Base-by-base conservation (phyloP, 2,329 filamentous ascomycete species). In the Colletotrichum neosansevieriae region DNA sequence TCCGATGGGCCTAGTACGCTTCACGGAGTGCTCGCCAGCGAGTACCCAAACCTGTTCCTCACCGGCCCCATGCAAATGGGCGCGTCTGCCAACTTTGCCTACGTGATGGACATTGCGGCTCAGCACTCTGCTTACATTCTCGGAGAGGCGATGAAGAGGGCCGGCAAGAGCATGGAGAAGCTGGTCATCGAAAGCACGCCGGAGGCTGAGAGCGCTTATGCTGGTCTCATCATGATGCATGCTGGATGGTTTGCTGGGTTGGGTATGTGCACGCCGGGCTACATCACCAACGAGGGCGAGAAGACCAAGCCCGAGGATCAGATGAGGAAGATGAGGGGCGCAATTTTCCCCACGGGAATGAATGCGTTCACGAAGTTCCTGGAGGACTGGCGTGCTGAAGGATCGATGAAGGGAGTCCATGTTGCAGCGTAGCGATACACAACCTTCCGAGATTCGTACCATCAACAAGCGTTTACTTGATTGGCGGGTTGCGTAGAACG, bases 1-100 rank as follows among this genome's bases (percentile, higher is more conserved):
- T 38, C 44, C 1, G 65, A 79, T 0, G 85, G 83, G 0, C 73
- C 83, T 0, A 72, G 77, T 0, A 89, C 87, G 0, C 77, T 89
- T 0, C 87, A 89, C 74, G 87, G 86, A 10, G 75, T 84, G 6
- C 74, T 79, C 5, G 81, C 78, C 0, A 76, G 77, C 69, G 81
- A 79, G 0, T 89, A 89, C 67, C 87, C 87, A 1, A 89, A 89
- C 71, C 71, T 88, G 53, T 85, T 87, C 79, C 82, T 84, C 72
- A 73, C 80, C 0, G 81, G 82, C 12, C 72, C 79, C 0, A 63
- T 74, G n/a, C 85, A 88, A 74, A 72, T 76, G 1, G 80, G 76
- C 40, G 74, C 78, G 1, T 76, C 77, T 2, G 73, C 75, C 2
- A 85, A 84, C 71, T 78, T 78, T 24, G 74, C 76, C 45, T 80